Conservation (phyloP, 352 stramenopile species). For the Elongisporangium senticosum region DNA sequence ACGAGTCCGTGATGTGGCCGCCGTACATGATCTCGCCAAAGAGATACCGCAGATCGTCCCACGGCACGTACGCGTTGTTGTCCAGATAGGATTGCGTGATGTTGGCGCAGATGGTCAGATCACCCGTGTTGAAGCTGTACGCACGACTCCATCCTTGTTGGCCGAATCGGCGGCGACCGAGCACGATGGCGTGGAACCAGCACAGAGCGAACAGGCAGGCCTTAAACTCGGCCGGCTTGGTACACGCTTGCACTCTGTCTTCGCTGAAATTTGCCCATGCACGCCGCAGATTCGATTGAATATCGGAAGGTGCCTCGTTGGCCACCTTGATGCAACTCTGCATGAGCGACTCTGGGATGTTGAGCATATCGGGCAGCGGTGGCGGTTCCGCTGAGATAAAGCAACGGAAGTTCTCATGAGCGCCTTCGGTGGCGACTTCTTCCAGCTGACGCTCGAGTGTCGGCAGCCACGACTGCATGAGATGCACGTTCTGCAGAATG, state of each 20-base stretch:
- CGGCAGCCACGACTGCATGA: conserved; percentile 96
- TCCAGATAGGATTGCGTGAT: conserved; percentile 93
- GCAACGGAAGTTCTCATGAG: conserved; percentile 93
- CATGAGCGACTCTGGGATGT: conserved; percentile 95
- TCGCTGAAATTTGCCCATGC: conserved; percentile 94
- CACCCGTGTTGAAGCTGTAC: conserved; percentile 95
- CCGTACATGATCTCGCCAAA: conserved; percentile 98
- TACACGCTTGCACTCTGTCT: conserved; percentile 82
- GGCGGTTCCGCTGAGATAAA: conserved; percentile 95
- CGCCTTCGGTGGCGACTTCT: conserved; percentile 80
- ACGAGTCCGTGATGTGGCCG: conserved; percentile 94
- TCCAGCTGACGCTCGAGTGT: conserved; percentile 91
- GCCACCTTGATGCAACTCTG: conserved; percentile 95
- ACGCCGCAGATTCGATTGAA: conserved; percentile 92
- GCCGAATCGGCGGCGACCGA: conserved; percentile 89
- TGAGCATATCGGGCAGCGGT: conserved; percentile 91
- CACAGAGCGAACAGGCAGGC: conserved; percentile 92
- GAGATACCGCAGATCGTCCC: conserved; percentile 94
- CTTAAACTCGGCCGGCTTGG: conserved; percentile 90
- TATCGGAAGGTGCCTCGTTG: conserved; percentile 94
- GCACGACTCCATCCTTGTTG: conserved; percentile 93
- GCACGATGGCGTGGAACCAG: conserved; percentile 95
- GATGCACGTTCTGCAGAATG: conserved; percentile 94
- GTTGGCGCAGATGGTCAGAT: conserved; percentile 94
- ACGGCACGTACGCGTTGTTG: conserved; percentile 89